These are phyloP conservation scores for Acacia melanoxylon DNA, from an alignment of 306 rosid species.

Conservation along the genomic window DNA sequence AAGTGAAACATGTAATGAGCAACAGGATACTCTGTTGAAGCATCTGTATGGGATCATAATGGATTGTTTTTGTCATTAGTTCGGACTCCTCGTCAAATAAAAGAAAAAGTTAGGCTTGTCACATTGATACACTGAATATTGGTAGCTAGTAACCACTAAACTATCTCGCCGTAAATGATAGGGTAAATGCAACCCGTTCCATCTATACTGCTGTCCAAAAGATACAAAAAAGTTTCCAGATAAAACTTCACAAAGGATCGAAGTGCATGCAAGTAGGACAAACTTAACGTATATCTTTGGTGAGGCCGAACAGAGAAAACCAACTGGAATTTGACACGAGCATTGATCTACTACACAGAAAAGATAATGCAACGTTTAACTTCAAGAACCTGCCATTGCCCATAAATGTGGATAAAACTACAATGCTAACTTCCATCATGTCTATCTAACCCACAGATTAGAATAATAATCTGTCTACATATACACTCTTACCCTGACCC, in stretches of 20 bases:
- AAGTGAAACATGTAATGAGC: conserved; percentile 24
- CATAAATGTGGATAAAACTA: not conserved
- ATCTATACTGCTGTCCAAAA: not conserved
- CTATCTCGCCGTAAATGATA: not conserved
- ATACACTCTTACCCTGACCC: not conserved
- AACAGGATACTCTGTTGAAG: not conserved
- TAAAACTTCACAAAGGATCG: not conserved
- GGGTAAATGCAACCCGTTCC: not conserved
- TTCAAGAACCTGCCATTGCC: not conserved
- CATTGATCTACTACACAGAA: not conserved
- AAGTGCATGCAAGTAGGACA: not conserved
- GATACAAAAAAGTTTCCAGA: not conserved
- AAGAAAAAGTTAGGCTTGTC: conserved; percentile 13
- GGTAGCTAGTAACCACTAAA: conserved; percentile 18
- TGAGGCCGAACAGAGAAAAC: not conserved
- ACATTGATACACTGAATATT: not conserved
- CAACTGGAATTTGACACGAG: not conserved
- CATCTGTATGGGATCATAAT: not conserved
- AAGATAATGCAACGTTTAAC: not conserved
- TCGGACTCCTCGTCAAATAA: not conserved
- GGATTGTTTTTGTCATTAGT: not conserved
- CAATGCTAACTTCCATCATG: not conserved
- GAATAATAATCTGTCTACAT: not conserved
- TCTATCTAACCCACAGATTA: not conserved
- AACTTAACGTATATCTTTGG: not conserved